Conservation (phyloP, 306 rosid species). For the Pachyrhizus erosus region DNA sequence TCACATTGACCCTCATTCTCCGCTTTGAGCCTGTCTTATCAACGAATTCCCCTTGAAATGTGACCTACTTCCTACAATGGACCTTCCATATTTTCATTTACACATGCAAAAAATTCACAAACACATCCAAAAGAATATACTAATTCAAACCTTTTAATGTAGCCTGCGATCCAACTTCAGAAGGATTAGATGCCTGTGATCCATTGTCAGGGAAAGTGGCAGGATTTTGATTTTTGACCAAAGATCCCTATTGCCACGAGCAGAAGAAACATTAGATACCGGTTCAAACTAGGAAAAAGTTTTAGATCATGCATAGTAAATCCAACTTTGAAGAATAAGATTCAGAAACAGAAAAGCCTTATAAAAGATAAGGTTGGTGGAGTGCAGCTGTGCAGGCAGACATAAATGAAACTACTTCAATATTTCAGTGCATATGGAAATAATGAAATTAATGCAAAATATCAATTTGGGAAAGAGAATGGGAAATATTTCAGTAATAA, state of each 20-base stretch:
- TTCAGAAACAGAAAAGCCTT: not conserved
- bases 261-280: constrained; percentile 38
- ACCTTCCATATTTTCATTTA: constrained; percentile 12
- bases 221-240: constrained; percentile 60
- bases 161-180: constrained; percentile 56
- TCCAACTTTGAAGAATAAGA: not conserved
- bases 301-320: constrained; percentile 1
- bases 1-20: not conserved
- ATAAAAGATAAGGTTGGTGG: not conserved
- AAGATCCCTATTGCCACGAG: constrained; percentile 60
- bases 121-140: constrained; percentile 22
- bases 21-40: not conserved
- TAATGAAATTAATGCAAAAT: not conserved
- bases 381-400: not conserved
- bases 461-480: not conserved
- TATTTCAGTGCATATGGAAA: not conserved
- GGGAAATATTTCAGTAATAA: not conserved
- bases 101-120: constrained; percentile 20
- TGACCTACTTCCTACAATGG: not conserved
- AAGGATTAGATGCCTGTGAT: constrained; percentile 61
- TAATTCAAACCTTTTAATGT: constrained; percentile 68
- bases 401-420: not conserved
- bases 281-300: constrained; percentile 17
- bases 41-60: constrained; percentile 13
- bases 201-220: constrained; percentile 48